Evolutionary conservation across 257 asterid species (phyloP), one percentile per base, ranked within the genome.

Genomic region (Plantago major): DNA sequence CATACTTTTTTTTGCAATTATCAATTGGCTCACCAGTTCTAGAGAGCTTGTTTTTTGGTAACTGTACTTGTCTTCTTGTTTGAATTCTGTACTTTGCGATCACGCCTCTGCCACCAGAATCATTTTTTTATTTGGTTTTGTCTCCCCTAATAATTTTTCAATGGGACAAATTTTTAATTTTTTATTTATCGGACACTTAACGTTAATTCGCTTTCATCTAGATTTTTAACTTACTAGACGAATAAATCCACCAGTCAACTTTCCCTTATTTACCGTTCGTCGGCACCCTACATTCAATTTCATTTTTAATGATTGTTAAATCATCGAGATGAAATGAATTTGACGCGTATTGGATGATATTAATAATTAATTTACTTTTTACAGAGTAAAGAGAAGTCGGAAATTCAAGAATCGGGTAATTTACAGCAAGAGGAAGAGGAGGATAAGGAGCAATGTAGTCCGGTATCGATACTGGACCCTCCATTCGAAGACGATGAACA

Each of bases 361-460:
- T 48, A 42, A 14, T 15, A 38, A 3, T 56, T 42, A 43, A 22
- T 5, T 42, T 46, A 49, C 28, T 60, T 65, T 28, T 56, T 40
- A 11, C 46, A 84, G 89, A 81, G 78, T 5, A 76, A 71, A 14
- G 78, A 52, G 19, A 75, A 55, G 1, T 54, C 10, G 11, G 79
- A 67, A 72, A 49, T 58, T 7, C 56, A 63, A 56, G 69, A 60
- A 17, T 52, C 52, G 14, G 69, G 64, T 3, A 49, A 55, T 33
- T 71, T 66, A 10, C 63, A 56, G 58, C 61, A 38, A 37, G 87
- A 67, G 5, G 95, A 74, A 42, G 86, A 72, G 49, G 89, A 89
- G 38, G 95, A 85, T 59, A 85, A 82, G 55, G 94, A 88, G 38
- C 96, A 88, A 66, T 76, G 85, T 65, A 91, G 98, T 55, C 96